Evolutionary conservation across 106 monocot genomes (phyloP).

Genomic region (Dioscorea zingiberensis): DNA sequence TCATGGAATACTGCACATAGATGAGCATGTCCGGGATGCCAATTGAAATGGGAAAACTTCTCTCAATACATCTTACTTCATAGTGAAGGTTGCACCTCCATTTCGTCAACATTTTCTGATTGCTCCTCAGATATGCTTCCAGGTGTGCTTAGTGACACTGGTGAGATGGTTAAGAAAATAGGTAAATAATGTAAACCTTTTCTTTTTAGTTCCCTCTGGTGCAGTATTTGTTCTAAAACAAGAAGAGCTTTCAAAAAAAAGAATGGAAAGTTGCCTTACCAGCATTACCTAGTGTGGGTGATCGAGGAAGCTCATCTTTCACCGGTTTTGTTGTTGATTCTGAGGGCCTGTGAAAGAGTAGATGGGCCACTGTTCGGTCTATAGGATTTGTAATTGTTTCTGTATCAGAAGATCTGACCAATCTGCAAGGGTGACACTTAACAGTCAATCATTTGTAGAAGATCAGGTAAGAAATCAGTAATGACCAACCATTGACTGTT

Average conservation of each 20-base stretch:
- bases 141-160: neutral
- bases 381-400: conserved; percentile 83
- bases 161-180: too few relatives aligned
- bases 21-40: neutral
- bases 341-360: conserved; percentile 59
- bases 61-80: conserved; percentile 38
- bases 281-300: conserved; percentile 17
- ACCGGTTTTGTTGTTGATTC: conserved; percentile 11
- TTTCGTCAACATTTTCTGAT: conserved; percentile 11
- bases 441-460: too few relatives aligned
- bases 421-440: conserved; percentile 20
- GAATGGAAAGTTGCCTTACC: conserved; percentile 1
- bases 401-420: conserved; percentile 14
- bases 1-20: neutral
- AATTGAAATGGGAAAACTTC: conserved; percentile 6
- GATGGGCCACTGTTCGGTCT: conserved; percentile 65
- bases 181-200: too few relatives aligned
- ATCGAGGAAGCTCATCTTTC: conserved; percentile 35
- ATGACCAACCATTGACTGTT: too few relatives aligned
- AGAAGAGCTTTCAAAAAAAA: too few relatives aligned
- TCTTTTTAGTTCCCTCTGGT: neutral
- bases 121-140: conserved; percentile 13
- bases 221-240: neutral
- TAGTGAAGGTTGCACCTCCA: conserved; percentile 22
- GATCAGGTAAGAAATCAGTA: too few relatives aligned